phyloP scores from a whole-genome alignment of 1,284 basidiomycete species.

The Sporisorium iseilematis-ciliati region DNA sequence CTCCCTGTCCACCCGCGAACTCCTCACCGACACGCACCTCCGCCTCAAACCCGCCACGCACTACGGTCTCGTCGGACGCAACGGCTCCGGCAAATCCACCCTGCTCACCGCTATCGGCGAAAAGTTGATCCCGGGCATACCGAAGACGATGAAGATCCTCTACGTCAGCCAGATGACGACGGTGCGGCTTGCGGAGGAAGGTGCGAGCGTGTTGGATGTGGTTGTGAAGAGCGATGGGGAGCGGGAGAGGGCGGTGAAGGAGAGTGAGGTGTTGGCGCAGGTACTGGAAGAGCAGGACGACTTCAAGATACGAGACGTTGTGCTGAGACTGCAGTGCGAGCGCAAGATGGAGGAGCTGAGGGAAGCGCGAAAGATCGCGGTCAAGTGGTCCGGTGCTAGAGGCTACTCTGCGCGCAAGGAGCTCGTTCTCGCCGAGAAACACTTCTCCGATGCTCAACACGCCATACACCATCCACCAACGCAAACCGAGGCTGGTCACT shows the following conservation, averaged over 20 bases:
- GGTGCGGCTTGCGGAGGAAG: slow-evolving; percentile 26
- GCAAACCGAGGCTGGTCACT: slow-evolving; percentile 40
- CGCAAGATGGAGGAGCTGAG: slow-evolving; percentile 71
- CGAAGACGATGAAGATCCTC: slow-evolving; percentile 73
- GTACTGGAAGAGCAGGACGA: slow-evolving; percentile 66
- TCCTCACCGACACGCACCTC: slow-evolving; percentile 74
- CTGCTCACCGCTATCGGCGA: slow-evolving; percentile 72
- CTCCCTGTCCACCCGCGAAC: slow-evolving; percentile 73
- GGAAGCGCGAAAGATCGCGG: slow-evolving; percentile 74
- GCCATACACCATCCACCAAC: neutral
- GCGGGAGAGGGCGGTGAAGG: slow-evolving; percentile 58
- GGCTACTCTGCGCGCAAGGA: slow-evolving; percentile 76
- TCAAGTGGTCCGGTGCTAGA: slow-evolving; percentile 75
- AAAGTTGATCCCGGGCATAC: slow-evolving; percentile 74
- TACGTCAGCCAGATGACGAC: slow-evolving; percentile 73
- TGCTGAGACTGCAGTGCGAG: slow-evolving; percentile 58
- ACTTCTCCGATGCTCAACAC: slow-evolving; percentile 66
- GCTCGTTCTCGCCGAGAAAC: slow-evolving; percentile 70
- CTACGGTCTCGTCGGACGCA: slow-evolving; percentile 75
- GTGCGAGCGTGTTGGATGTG: slow-evolving; percentile 63
- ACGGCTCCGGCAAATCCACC: slow-evolving; percentile 75
- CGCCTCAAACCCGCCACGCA: slow-evolving; percentile 74
- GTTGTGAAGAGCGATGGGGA: slow-evolving; percentile 70
- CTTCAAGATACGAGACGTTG: slow-evolving; percentile 51
- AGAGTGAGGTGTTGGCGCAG: slow-evolving; percentile 60